Percentiles rank a stretch among this genome's conserved stretches.
phyloP scores from a whole-genome alignment of 225 moss, liverwort and hornwort genomes.

The Rhytidiadelphus loreus region DNA sequence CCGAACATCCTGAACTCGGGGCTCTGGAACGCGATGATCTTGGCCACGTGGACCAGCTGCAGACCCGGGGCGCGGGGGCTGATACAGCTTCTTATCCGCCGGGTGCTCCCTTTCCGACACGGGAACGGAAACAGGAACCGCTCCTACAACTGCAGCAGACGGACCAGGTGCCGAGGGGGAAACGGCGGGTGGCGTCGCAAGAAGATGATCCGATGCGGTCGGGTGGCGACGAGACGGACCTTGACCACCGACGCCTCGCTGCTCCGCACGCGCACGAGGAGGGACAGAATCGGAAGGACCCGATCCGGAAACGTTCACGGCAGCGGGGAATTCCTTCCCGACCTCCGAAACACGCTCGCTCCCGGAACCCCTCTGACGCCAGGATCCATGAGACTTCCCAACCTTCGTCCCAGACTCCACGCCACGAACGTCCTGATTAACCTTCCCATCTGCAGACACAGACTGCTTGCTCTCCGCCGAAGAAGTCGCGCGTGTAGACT shows the following conservation, averaged over 20 bases:
- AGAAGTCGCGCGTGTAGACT: neutral
- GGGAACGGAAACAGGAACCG: neutral
- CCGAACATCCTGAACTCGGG: constrained; percentile 15
- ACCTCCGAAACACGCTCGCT: constrained; percentile 39
- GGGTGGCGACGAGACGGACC: constrained; percentile 33
- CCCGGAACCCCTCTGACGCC: constrained; percentile 66
- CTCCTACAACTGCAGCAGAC: neutral
- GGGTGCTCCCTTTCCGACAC: constrained; percentile 29
- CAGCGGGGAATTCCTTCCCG: constrained; percentile 21
- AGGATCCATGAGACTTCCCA: constrained; percentile 59
- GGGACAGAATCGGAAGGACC: constrained; percentile 17
- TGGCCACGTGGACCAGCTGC: constrained; percentile 24
- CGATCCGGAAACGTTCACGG: neutral
- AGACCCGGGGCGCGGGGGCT: constrained; percentile 39
- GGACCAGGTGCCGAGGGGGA: neutral
- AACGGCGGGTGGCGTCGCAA: neutral
- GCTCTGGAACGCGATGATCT: constrained; percentile 22
- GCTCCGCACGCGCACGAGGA: constrained; percentile 32
- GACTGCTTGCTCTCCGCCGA: neutral
- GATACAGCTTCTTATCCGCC: constrained; percentile 36
- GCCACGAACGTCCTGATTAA: constrained; percentile 35
- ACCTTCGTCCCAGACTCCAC: constrained; percentile 35
- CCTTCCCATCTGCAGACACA: constrained; percentile 19
- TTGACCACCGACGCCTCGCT: constrained; percentile 37
- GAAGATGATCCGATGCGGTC: constrained; percentile 14